Evolutionary conservation across 2,329 filamentous ascomycete species (phyloP).

Genomic region (Botryotinia narcissicola): DNA sequence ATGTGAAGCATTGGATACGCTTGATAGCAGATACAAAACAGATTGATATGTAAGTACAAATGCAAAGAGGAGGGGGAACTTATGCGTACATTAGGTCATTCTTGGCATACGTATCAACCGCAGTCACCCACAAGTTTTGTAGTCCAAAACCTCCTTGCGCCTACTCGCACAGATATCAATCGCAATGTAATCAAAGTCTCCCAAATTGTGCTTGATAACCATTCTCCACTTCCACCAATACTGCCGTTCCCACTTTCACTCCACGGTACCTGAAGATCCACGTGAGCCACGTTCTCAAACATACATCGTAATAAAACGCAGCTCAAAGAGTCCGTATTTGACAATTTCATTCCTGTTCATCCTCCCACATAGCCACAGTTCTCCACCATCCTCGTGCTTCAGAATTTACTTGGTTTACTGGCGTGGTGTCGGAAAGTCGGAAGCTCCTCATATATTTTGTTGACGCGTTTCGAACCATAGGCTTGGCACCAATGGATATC

Average conservation of each 20-base stretch:
- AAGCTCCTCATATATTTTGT: not conserved
- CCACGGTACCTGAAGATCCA: not conserved
- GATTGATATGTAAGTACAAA: not conserved
- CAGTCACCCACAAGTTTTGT: not conserved
- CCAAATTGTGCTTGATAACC: not conserved
- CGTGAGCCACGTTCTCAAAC: not conserved
- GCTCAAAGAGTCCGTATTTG: not conserved
- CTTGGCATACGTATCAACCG: not conserved
- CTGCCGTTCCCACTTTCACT: not conserved
- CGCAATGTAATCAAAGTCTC: not conserved
- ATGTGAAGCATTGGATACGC: not conserved
- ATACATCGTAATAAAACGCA: not conserved
- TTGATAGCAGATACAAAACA: not conserved
- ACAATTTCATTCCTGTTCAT: not conserved
- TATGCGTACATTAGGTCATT: not conserved
- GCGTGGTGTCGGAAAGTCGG: conserved; percentile 5
- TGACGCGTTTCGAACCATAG: conserved; percentile 20
- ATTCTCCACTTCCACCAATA: not conserved
- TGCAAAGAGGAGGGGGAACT: not conserved
- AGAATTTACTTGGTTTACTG: not conserved
- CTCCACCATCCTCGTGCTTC: not conserved
- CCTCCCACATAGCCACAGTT: not conserved
- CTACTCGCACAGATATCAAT: conserved; percentile 4
- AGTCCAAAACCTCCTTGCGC: not conserved
- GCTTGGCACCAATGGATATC: conserved; percentile 19